phyloP scores from a whole-genome alignment of 1,139 yeast genomes.

The Pichia sp. region DNA sequence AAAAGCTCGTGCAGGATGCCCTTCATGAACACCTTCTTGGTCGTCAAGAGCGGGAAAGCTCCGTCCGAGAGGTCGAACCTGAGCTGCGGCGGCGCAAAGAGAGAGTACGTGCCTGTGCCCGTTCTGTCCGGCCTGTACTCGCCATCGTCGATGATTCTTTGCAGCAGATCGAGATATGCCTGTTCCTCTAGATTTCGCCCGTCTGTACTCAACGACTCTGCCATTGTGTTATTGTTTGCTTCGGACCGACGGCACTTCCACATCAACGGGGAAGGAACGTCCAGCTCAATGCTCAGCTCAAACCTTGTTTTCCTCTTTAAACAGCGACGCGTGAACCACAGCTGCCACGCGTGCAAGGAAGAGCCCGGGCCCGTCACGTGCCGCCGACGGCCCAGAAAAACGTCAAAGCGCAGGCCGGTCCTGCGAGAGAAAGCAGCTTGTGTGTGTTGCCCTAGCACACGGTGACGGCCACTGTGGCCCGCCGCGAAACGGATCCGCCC shows the following conservation, averaged over 20 bases:
- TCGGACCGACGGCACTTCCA: not conserved
- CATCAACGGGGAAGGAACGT: too few species aligned
- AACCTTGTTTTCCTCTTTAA: too few species aligned
- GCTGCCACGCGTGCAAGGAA: too few species aligned
- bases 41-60: slow-evolving; percentile 80
- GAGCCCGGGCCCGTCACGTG: too few species aligned
- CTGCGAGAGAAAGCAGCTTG: too few species aligned
- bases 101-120: slow-evolving; percentile 88
- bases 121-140: slow-evolving; percentile 93
- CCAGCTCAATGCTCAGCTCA: too few species aligned
- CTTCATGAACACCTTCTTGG: slow-evolving; percentile 85
- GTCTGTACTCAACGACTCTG: not conserved
- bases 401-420: too few species aligned
- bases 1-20: slow-evolving; percentile 85
- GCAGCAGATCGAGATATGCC: slow-evolving; percentile 80
- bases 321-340: too few species aligned
- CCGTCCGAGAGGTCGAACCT: slow-evolving; percentile 73
- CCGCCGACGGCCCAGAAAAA: too few species aligned
- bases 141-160: slow-evolving; percentile 72
- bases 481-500: too few species aligned
- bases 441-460: too few species aligned
- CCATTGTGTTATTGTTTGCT: not conserved
- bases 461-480: too few species aligned
- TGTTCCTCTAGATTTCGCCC: slow-evolving; percentile 52
- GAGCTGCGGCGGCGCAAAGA: slow-evolving; percentile 95